Conservation (phyloP, 345 rosid genomes). For the Laguncularia racemosa region DNA sequence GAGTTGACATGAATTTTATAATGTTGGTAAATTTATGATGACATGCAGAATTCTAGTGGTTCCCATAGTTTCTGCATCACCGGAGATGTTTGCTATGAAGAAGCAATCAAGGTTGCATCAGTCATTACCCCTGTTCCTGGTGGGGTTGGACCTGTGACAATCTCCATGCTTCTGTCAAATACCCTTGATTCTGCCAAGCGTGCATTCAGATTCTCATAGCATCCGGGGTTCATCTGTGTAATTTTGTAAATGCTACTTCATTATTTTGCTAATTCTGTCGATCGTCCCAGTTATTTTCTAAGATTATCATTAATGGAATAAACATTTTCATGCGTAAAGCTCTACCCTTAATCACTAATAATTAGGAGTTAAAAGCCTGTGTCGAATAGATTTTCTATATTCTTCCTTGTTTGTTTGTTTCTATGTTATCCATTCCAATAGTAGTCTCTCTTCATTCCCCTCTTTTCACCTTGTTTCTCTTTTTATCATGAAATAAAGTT, state of each 20-base stretch:
- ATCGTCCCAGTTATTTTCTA: no score
- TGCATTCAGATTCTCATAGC: constrained; percentile 6
- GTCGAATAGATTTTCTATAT: no score
- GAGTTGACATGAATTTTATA: background rate
- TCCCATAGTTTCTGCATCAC: constrained; percentile 5
- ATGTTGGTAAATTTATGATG: background rate
- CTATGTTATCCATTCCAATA: no score
- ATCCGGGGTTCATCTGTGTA: background rate
- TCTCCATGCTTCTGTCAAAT: constrained; percentile 26
- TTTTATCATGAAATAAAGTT: no score
- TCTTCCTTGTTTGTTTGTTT: no score
- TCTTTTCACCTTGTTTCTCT: no score
- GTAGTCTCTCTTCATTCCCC: no score
- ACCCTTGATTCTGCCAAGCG: constrained; percentile 25
- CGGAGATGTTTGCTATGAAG: constrained; percentile 27
- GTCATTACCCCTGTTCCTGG: constrained; percentile 28
- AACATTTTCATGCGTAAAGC: no score
- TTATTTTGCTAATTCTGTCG: background rate
- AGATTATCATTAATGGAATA: no score
- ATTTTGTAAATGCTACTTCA: background rate
- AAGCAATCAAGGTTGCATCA: constrained; percentile 20
- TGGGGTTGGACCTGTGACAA: constrained; percentile 19
- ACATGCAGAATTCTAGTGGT: constrained; percentile 10
- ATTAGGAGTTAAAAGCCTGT: no score
- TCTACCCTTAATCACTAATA: no score